phyloP scores from a whole-genome alignment of 2,329 filamentous ascomycete species.

The Rutstroemia sp. region DNA sequence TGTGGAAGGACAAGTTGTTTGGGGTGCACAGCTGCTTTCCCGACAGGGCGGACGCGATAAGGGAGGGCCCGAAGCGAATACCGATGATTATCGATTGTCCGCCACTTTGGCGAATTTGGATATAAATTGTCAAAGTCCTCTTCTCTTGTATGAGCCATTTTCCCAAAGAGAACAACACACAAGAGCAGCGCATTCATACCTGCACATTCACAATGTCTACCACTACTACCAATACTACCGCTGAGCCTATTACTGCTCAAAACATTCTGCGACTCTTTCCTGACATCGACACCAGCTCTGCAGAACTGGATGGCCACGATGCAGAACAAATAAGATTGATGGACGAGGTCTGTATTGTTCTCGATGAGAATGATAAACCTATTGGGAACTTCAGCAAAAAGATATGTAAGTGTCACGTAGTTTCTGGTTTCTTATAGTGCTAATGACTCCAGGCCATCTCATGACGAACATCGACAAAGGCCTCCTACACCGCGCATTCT shows the following conservation, averaged over 20 bases:
- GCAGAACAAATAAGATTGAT: conserved; percentile 96
- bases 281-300: conserved; percentile 63
- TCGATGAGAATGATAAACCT: conserved; percentile 83
- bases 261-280: conserved; percentile 85
- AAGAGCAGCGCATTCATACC: too few relatives aligned
- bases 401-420: conserved; percentile 58
- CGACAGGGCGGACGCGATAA: too few relatives aligned
- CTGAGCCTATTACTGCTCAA: conserved; percentile 69
- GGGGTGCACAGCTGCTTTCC: too few relatives aligned
- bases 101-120: too few relatives aligned
- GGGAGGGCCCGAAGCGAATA: too few relatives aligned
- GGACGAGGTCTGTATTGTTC: conserved; percentile 97
- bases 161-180: too few relatives aligned
- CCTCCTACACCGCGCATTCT: conserved; percentile 93
- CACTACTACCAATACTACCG: conserved; percentile 39
- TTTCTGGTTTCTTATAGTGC: conserved; percentile 11
- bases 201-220: conserved; percentile 24
- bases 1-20: too few relatives aligned
- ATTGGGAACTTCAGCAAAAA: conserved; percentile 99
- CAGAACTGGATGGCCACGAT: conserved; percentile 83
- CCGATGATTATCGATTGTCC: too few relatives aligned
- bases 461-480: conserved; percentile 99
- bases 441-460: conserved; percentile 63
- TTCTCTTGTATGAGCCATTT: too few relatives aligned
- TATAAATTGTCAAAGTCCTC: too few relatives aligned